These are phyloP conservation scores for Purshia tridentata DNA, from an alignment of 306 rosid genomes.

Conservation along the genomic window DNA sequence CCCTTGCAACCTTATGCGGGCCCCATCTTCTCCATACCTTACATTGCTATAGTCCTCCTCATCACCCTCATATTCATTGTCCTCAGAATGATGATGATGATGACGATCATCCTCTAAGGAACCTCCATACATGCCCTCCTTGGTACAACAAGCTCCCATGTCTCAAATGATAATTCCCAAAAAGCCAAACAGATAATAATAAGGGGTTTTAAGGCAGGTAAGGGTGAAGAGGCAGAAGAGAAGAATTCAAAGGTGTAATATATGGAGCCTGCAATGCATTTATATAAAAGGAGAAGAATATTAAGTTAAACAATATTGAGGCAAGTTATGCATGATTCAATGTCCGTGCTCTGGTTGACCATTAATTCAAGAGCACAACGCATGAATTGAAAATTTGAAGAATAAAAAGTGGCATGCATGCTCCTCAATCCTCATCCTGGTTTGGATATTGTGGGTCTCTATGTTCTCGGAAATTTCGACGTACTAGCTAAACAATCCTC, in stretches of 20 bases:
- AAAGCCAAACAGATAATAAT: not conserved
- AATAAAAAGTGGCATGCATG: not conserved
- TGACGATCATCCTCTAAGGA: constrained; percentile 29
- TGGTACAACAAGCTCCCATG: constrained; percentile 72
- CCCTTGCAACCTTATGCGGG: constrained; percentile 49
- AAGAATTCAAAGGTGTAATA: not conserved
- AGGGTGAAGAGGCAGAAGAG: not conserved
- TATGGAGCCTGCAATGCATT: not conserved
- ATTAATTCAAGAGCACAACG: not conserved
- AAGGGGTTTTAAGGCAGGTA: not conserved
- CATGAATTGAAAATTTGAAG: not conserved
- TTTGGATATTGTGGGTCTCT: constrained; percentile 4
- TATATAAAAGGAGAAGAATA: not conserved
- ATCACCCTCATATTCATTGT: constrained; percentile 27
- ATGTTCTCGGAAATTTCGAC: constrained; percentile 10
- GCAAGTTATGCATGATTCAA: not conserved
- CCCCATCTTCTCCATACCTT: constrained; percentile 35
- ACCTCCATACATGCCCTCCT: constrained; percentile 25
- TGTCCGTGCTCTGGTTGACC: not conserved
- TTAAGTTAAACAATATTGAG: not conserved
- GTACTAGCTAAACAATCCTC: not conserved
- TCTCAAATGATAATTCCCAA: not conserved
- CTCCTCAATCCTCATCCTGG: too few relatives aligned
- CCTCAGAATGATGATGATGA: constrained; percentile 2
- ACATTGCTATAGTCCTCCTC: constrained; percentile 29